Evolutionary conservation across 2,329 filamentous ascomycete genomes (phyloP).

Genomic region (Xylaria digitata): DNA sequence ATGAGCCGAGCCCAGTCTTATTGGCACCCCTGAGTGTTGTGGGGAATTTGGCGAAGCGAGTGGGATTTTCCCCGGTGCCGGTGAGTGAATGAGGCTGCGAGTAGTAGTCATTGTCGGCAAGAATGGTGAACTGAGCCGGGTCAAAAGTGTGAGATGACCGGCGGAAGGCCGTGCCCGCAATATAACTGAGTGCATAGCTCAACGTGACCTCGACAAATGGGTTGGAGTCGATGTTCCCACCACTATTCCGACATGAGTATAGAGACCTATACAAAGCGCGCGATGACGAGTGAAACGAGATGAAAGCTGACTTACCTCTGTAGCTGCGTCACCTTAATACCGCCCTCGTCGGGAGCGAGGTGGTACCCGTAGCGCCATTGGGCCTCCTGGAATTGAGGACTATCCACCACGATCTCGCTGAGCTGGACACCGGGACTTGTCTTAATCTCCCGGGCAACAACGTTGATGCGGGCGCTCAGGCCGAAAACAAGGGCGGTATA

Average conservation of each 20-base stretch:
- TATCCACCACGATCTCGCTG: conserved; percentile 83
- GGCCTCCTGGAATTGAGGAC: conserved; percentile 89
- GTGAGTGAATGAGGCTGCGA: conserved; percentile 68
- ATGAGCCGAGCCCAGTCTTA: conserved; percentile 96
- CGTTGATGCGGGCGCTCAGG: conserved; percentile 74
- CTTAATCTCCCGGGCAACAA: conserved; percentile 67
- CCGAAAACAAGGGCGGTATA: conserved; percentile 82
- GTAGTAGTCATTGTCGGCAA: conserved; percentile 98
- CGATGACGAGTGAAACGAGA: neutral
- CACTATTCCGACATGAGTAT: conserved; percentile 51
- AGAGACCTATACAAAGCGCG: neutral
- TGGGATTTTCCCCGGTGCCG: conserved; percentile 46
- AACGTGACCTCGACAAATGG: conserved; percentile 93
- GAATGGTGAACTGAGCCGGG: conserved; percentile 81
- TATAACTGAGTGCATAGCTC: conserved; percentile 87
- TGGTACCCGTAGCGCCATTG: conserved; percentile 89
- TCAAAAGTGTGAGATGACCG: conserved; percentile 64
- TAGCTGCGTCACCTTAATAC: conserved; percentile 82
- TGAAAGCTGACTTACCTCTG: conserved; percentile 69
- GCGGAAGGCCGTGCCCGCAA: conserved; percentile 59
- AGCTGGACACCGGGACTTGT: conserved; percentile 72
- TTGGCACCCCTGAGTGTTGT: conserved; percentile 81
- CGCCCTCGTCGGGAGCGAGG: conserved; percentile 75
- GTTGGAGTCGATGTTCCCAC: conserved; percentile 66
- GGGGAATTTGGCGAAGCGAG: conserved; percentile 80